Evolutionary conservation across 2,329 filamentous ascomycete genomes (phyloP).

Genomic region (Diaporthe sp.): DNA sequence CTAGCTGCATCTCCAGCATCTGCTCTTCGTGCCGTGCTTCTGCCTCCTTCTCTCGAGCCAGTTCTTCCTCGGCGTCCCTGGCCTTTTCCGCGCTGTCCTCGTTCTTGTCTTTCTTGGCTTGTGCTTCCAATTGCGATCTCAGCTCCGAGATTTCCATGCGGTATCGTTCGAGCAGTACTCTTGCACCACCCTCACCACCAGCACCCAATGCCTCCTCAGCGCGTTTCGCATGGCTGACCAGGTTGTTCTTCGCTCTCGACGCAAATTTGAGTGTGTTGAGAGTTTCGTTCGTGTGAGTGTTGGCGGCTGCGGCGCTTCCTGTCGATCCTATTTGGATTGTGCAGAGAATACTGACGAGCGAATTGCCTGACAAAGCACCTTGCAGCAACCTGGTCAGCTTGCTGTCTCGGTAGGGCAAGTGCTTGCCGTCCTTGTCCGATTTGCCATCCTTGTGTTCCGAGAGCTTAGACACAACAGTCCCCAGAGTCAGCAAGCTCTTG

Average conservation of each 20-base stretch:
- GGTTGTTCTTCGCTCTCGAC: constrained; percentile 96
- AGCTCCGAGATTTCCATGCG: constrained; percentile 92
- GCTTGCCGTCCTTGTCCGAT: constrained; percentile 87
- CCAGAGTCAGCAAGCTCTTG: constrained; percentile 94
- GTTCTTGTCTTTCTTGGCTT: constrained; percentile 75
- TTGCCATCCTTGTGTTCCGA: constrained; percentile 86
- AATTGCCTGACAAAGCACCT: constrained; percentile 91
- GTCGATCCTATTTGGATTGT: constrained; percentile 91
- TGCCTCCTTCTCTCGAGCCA: constrained; percentile 82
- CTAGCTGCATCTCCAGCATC: constrained; percentile 98
- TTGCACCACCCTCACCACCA: constrained; percentile 86
- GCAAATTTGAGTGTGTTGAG: constrained; percentile 98
- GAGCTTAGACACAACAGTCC: constrained; percentile 94
- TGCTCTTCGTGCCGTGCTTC: constrained; percentile 94
- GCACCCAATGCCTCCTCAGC: constrained; percentile 89
- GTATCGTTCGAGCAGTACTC: constrained; percentile 92
- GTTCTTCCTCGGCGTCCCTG: constrained; percentile 79
- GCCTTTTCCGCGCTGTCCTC: constrained; percentile 74
- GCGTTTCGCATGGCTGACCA: constrained; percentile 95
- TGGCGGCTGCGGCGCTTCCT: constrained; percentile 78
- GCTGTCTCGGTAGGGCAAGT: constrained; percentile 96
- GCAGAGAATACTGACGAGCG: constrained; percentile 96
- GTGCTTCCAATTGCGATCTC: constrained; percentile 83
- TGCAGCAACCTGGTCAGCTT: constrained; percentile 95
- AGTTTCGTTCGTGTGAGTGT: constrained; percentile 87